Conservation (phyloP, 2,329 filamentous ascomycete species). For the Ascochyta pisi region DNA sequence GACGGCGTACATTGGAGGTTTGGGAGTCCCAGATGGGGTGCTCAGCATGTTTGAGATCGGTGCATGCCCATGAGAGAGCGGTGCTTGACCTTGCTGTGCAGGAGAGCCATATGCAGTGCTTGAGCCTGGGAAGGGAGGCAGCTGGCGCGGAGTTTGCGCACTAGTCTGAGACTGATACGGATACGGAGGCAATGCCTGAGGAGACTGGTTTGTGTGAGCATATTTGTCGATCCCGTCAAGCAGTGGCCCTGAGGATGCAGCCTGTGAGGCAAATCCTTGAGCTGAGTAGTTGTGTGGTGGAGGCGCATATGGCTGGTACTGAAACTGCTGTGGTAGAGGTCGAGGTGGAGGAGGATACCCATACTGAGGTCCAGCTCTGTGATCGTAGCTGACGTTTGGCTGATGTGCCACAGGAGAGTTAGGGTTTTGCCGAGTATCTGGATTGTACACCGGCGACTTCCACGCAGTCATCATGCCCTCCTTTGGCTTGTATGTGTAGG, state of each 20-base stretch:
- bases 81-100: constrained; percentile 17
- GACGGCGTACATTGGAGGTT: constrained; percentile 49
- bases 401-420: constrained; percentile 49
- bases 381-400: constrained; percentile 46
- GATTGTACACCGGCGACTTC: constrained; percentile 41
- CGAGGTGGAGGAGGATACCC: constrained; percentile 30
- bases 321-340: constrained; percentile 24
- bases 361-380: constrained; percentile 36
- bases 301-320: constrained; percentile 37
- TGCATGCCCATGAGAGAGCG: constrained; percentile 35
- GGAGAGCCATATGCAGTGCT: constrained; percentile 24
- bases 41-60: constrained; percentile 43
- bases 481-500: constrained; percentile 47
- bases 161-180: constrained; percentile 27
- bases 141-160: constrained; percentile 22
- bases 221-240: constrained; percentile 36
- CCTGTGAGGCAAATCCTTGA: constrained; percentile 32
- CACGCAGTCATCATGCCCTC: constrained; percentile 32
- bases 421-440: constrained; percentile 45
- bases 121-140: constrained; percentile 30
- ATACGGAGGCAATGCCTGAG: constrained; percentile 33
- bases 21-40: constrained; percentile 40
- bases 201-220: constrained; percentile 32
- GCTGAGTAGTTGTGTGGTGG: constrained; percentile 35
- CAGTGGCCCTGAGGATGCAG: constrained; percentile 28